Base-by-base conservation (phyloP, 176 grass and related monocot genomes). In the Saccharum officinarum region DNA sequence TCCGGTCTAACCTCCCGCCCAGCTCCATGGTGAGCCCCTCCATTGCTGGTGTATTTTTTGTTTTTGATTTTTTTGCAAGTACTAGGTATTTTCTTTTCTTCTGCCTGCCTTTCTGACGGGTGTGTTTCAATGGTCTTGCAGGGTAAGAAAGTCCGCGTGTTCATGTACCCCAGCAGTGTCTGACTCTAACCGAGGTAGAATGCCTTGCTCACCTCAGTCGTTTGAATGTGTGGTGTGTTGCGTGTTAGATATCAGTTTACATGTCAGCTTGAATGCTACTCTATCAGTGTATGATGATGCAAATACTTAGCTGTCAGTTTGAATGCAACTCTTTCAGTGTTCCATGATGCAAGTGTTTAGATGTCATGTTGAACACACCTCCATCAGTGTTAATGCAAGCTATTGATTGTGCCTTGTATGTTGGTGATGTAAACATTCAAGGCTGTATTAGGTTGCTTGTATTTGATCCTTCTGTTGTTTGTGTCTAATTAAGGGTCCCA, bases 91-190 rank as follows among this genome's bases (percentile, higher is more conserved):
- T 14, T 10, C 28, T 4, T 39, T 52, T 23, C 3, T 25, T 3
- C 4, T 26, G 14, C 13, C 34, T 71, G 22, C 28, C 5, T 52
- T 20, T 82, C 33, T 69, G 30, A 23, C 55, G 0, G 13, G 10
- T 34, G 20, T 0, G 33, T 76, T 86, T 39, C 81, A 6, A 10
- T 23, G 6, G 10, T 20, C 4, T 40, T 88, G 74, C 87, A 97
- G 87, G 89, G 89, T 37, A 63, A 76, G 76, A 90, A 92, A 85
- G 84, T 92, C 67, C 86, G 91, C 44, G 87, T 94, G 40, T 86
- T 91, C 76, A 94, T 92, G 91, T 94, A 88, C 63, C 91, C 91
- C 41, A 89, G 89, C 89, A 88, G 71, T 79, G 82, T 84, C 69
- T 85, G 30, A 75, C 47, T 84, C 73, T 87, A 20, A 46, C 30